Base-by-base conservation (phyloP, 192 early-diverging fungal genomes). In the Coemansia guatemalensis region DNA sequence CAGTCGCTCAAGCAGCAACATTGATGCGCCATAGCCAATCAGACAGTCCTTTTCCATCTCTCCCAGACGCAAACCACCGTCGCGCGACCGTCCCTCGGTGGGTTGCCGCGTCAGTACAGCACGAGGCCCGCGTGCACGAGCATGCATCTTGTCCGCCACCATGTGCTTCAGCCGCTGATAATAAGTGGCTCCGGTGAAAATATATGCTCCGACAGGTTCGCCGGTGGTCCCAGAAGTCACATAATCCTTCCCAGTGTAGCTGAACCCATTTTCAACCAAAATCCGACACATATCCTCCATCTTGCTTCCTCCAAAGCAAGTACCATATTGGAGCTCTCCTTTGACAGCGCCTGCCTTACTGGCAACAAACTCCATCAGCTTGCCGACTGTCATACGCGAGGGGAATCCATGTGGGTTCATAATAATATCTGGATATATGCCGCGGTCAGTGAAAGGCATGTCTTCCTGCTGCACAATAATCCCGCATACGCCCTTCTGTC, bases 381-480 rank as follows among this genome's bases (percentile, higher is more conserved):
- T 96, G 49, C 97, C 97, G 3, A 99, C 94, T 25, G 96, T 99
- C 96, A 99, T 99, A 79, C 96, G 93, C 26, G 90, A 92, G 30
- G 96, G 96, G 85, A 99, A 96, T 64, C 95, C 95, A 73, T 99
- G 96, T 11, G 96, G 96, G 84, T 99, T 99, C 94, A 99, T 99
- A 82, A 99, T 94, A 57, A 99, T 92, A 65, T 99, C 96, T 9
- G 96, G 96, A 44, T 83, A 86, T 27, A 96, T 85, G 50, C 96
- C 96, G 33, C 84, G 72, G 71, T 97, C 94, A 12, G 88, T 84
- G 75, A 97, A 99, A 24, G 96, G 96, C 93, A 99, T 93, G 72
- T 99, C 95, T 74, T 96, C 95, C 62, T 97, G 93, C 64, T 90
- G 88, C 41, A 97, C 94, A 81, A 99, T 99, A 55, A 96, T 92